Evolutionary conservation across 2,329 filamentous ascomycete genomes (phyloP).

Genomic region (Didymella pomorum): DNA sequence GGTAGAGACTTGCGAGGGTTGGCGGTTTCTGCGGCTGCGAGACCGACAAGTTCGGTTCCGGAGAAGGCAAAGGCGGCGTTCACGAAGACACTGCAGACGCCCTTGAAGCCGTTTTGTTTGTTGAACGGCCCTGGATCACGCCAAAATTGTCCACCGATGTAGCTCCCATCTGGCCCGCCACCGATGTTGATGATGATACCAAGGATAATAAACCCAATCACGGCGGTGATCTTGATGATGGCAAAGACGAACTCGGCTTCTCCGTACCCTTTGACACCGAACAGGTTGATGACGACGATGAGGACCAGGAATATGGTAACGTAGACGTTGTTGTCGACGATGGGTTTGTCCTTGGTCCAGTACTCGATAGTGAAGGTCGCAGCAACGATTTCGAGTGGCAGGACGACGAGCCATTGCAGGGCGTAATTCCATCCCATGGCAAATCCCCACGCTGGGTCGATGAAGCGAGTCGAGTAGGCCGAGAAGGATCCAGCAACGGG

Average conservation of each 20-base stretch:
- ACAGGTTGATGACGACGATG: conserved; percentile 49
- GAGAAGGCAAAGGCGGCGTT: conserved; percentile 70
- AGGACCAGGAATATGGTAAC: conserved; percentile 51
- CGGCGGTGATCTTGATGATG: conserved; percentile 52
- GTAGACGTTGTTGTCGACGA: conserved; percentile 43
- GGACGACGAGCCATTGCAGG: conserved; percentile 83
- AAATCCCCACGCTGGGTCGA: conserved; percentile 94
- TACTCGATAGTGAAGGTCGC: conserved; percentile 81
- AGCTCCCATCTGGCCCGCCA: conserved; percentile 60
- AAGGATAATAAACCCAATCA: conserved; percentile 60
- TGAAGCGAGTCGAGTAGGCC: conserved; percentile 87
- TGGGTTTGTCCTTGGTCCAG: conserved; percentile 60
- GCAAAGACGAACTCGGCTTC: background rate
- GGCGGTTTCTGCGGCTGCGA: conserved; percentile 66
- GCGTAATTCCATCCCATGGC: conserved; percentile 97
- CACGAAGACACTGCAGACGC: conserved; percentile 69
- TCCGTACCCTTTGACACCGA: background rate
- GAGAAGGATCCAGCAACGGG: conserved; percentile 93
- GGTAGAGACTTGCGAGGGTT: conserved; percentile 62
- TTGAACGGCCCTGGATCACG: conserved; percentile 61
- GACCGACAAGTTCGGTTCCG: conserved; percentile 68
- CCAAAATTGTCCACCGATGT: conserved; percentile 66
- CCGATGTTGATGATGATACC: conserved; percentile 64
- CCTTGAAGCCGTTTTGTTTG: conserved; percentile 65
- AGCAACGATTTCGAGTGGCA: conserved; percentile 87